Evolutionary conservation across 202 grass and related monocot species (phyloP), one percentile per base, ranked within the genome.

Genomic region (Hordeum pubiflorum): DNA sequence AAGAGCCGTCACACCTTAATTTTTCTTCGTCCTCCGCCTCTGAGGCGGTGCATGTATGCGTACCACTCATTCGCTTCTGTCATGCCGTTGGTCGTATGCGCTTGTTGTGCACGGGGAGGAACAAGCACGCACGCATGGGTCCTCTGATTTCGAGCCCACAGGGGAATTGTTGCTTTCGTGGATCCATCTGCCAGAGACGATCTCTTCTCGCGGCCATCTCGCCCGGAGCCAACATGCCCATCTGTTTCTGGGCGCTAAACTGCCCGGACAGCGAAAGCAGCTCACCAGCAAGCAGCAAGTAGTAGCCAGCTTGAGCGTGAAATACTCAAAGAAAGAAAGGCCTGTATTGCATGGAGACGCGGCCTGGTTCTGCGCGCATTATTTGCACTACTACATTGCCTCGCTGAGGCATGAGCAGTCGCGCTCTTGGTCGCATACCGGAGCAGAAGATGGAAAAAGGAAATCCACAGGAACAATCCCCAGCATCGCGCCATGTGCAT

Each of bases 401-500:
- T 65, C 41, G 15, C 22, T 15, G 33, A 32, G 56, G 55, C 79
- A 17, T 11, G 67, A 46, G 79, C 27, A 72, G 56, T 37, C 10
- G 44, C 70, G 65, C 27, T 15, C 76, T 50, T 7, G 7, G 31
- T 12, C 27, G 21, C 27, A 60, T 10, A 6, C 22, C 0, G 24
- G 58, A 18, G 37, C 2, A 57, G 37, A 46, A 54, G 50, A 54
- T 2, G 68, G 56, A 13, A 44, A 27, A 66, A 65, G 24, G 43
- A 80, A 71, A 81, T 62, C 62, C 29, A 73, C 52, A 62, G 70
- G 79, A 62, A 86, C 83, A 75, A 46, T 83, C 72, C 32, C 77
- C 88, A 76, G 29, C 70, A 79, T 60, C 79, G 20, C 74, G 33
- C 61, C 83, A 83, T 89, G 88, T 91, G 86, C 82, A 79, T 46